A percentile compares a stretch with the other conserved stretches of the same genome.
These are phyloP conservation scores for Ophiorrhiza pumila DNA, from an alignment of 257 asterid species.

Conservation along the genomic window DNA sequence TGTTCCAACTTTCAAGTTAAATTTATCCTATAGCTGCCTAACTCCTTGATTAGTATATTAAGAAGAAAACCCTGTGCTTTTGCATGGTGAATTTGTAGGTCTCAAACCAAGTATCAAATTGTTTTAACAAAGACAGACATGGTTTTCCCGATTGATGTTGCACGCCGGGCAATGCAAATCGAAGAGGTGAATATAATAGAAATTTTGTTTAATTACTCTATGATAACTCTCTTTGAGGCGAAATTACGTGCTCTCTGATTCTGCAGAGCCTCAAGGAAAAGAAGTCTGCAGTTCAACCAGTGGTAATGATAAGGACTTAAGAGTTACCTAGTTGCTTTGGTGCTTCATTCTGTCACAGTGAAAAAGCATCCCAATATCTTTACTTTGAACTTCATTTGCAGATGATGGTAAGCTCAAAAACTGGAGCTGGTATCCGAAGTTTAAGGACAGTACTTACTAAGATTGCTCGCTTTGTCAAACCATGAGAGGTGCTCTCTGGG, in stretches of 20 bases:
- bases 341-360: constrained; percentile 7
- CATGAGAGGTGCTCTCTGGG: constrained; percentile 28
- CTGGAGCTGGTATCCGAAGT: constrained; percentile 94
- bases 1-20: not conserved
- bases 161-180: constrained; percentile 95
- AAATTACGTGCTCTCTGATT: constrained; percentile 22
- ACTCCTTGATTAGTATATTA: not conserved
- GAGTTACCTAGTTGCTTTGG: constrained; percentile 5
- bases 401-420: constrained; percentile 96
- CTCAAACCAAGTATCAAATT: constrained; percentile 79
- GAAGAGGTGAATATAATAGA: constrained; percentile 64
- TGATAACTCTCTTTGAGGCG: not conserved
- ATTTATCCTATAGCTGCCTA: not conserved
- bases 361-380: constrained; percentile 7
- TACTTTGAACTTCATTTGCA: constrained; percentile 27
- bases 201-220: not conserved
- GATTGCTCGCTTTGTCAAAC: constrained; percentile 65
- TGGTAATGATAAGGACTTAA: constrained; percentile 46
- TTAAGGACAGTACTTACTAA: constrained; percentile 77
- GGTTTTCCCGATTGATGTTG: constrained; percentile 89
- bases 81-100: constrained; percentile 43
- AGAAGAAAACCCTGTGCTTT: too few relatives aligned
- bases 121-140: constrained; percentile 88
- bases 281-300: constrained; percentile 84
- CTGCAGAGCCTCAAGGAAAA: constrained; percentile 77